Evolutionary conservation across 371 early-diverging fungal genomes (phyloP).

Genomic region (Rhizopus microsporus): DNA sequence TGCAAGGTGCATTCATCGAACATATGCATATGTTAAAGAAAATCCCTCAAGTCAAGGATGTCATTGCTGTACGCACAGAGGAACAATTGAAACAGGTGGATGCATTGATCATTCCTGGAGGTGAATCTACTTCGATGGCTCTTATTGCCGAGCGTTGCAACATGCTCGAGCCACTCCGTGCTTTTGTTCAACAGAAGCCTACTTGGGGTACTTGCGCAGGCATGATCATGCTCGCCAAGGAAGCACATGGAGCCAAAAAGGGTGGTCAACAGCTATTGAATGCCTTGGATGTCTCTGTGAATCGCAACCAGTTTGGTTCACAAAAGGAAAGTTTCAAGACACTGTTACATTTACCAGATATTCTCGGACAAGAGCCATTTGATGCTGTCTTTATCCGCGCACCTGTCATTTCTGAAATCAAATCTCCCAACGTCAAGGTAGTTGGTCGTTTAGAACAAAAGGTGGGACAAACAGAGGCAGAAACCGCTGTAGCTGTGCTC

Average conservation of each 20-base stretch:
- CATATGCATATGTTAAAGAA: constrained; percentile 80
- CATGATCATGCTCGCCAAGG: constrained; percentile 86
- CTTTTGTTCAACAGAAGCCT: constrained; percentile 74
- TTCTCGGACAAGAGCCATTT: constrained; percentile 58
- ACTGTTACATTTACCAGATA: constrained; percentile 62
- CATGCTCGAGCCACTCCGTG: constrained; percentile 73
- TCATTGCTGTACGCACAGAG: constrained; percentile 70
- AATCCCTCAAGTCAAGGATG: constrained; percentile 59
- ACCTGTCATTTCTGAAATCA: constrained; percentile 80
- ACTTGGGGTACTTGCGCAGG: constrained; percentile 98
- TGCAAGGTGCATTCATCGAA: constrained; percentile 93
- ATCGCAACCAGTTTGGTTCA: constrained; percentile 92
- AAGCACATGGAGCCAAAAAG: constrained; percentile 73
- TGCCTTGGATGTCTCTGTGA: constrained; percentile 80
- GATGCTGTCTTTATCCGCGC: constrained; percentile 94
- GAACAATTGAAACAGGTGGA: constrained; percentile 72
- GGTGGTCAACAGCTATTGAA: constrained; percentile 87
- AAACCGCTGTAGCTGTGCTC: constrained; percentile 84
- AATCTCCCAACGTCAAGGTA: constrained; percentile 68
- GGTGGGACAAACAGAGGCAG: constrained; percentile 52
- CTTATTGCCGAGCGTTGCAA: constrained; percentile 85
- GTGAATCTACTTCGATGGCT: constrained; percentile 93
- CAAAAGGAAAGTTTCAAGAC: constrained; percentile 90
- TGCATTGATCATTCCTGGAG: constrained; percentile 93
- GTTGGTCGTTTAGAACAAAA: constrained; percentile 57